These are phyloP conservation scores for Rhodotorula mucilaginosa DNA, from an alignment of 1,284 basidiomycete genomes.

Conservation along the genomic window DNA sequence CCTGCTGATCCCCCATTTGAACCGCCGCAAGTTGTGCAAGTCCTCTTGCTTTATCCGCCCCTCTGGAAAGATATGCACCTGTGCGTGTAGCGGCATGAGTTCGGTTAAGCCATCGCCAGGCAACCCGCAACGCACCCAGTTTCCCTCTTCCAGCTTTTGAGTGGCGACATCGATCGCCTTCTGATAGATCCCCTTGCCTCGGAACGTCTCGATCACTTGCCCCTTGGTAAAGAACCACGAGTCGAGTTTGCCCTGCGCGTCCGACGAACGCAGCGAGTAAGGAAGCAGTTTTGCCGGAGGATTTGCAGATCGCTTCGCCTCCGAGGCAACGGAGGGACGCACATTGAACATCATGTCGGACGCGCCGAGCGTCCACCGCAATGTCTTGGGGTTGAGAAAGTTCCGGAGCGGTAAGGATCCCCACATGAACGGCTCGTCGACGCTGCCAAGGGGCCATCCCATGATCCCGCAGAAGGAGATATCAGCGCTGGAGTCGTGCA, in stretches of 20 bases:
- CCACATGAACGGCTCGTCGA: constrained; percentile 45
- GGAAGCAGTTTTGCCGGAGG: constrained; percentile 49
- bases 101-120: not conserved
- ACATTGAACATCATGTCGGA: constrained; percentile 87
- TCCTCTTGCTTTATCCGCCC: constrained; percentile 81
- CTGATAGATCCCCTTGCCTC: constrained; percentile 87
- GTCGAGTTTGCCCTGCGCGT: constrained; percentile 22
- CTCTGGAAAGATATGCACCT: constrained; percentile 93
- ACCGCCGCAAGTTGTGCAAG: constrained; percentile 66
- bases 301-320: not conserved
- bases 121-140: constrained; percentile 65
- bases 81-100: not conserved
- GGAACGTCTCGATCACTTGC: constrained; percentile 89
- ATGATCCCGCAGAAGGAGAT: constrained; percentile 1
- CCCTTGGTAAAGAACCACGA: constrained; percentile 80
- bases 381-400: constrained; percentile 56
- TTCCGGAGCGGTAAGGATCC: constrained; percentile 35
- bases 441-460: constrained; percentile 11
- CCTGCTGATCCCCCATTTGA: constrained; percentile 95
- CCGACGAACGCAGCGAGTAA: not conserved
- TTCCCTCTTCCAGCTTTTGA: constrained; percentile 70
- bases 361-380: constrained; percentile 82
- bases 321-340: not conserved
- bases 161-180: constrained; percentile 79
- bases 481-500: not conserved